phyloP scores from a whole-genome alignment of 225 moss, liverwort and hornwort species.

The Sphagnum tenellum region DNA sequence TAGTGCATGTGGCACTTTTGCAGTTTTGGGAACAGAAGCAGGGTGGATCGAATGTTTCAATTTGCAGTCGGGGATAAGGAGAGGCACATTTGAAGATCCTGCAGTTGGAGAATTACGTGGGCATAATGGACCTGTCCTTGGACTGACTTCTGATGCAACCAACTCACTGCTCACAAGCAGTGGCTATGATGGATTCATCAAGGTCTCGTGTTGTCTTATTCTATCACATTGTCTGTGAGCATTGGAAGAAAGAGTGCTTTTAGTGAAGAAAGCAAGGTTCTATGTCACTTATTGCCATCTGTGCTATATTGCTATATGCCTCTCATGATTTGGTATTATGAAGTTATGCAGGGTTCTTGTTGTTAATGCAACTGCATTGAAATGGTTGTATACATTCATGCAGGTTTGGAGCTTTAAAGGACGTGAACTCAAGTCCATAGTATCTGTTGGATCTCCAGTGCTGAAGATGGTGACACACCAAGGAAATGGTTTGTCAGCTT shows the following conservation, averaged over 20 bases:
- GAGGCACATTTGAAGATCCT: constrained; percentile 60
- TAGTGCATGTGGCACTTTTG: constrained; percentile 89
- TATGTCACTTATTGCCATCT: too few species aligned
- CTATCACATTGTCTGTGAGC: not conserved
- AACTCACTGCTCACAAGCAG: constrained; percentile 72
- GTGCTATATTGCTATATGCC: too few species aligned
- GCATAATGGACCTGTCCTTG: constrained; percentile 62
- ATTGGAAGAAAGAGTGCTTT: not conserved
- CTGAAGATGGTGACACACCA: constrained; percentile 62
- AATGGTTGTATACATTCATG: not conserved
- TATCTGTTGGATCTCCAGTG: constrained; percentile 58
- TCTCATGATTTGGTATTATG: too few species aligned
- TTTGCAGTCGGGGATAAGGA: constrained; percentile 76
- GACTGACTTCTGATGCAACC: constrained; percentile 74
- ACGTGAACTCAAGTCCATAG: constrained; percentile 34
- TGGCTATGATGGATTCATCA: constrained; percentile 72
- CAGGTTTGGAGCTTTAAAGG: constrained; percentile 84
- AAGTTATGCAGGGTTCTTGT: too few species aligned
- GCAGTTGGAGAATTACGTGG: constrained; percentile 30
- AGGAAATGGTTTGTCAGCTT: constrained; percentile 53
- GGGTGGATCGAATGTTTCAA: constrained; percentile 82
- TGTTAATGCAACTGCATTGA: too few species aligned
- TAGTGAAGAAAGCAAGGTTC: not conserved
- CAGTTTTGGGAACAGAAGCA: constrained; percentile 73
- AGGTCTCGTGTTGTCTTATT: constrained; percentile 19